Evolutionary conservation across 2,329 filamentous ascomycete genomes (phyloP).

Genomic region (Thermoascus crustaceus): DNA sequence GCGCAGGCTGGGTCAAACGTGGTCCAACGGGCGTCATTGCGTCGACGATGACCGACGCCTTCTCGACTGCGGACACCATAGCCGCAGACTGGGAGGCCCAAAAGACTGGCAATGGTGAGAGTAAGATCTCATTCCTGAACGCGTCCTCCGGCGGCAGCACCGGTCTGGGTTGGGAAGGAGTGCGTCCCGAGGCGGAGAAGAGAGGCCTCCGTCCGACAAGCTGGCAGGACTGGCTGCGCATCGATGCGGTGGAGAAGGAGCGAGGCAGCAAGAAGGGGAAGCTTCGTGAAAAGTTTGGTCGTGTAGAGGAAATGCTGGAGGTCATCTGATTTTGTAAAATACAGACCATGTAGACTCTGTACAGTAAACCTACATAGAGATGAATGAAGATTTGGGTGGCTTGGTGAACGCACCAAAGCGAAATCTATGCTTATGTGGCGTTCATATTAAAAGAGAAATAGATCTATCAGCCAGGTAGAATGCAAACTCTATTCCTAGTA

Average conservation of each 20-base stretch:
- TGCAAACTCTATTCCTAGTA: too few relatives aligned
- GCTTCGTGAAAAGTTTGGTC: conserved; percentile 60
- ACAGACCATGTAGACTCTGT: too few relatives aligned
- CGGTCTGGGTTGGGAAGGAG: conserved; percentile 65
- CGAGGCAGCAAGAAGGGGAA: conserved; percentile 63
- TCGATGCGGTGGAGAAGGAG: conserved; percentile 68
- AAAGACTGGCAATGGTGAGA: conserved; percentile 6
- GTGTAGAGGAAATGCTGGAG: conserved; percentile 51
- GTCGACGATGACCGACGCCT: conserved; percentile 91
- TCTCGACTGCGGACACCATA: conserved; percentile 77
- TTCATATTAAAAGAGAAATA: too few relatives aligned
- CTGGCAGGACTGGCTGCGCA: conserved; percentile 81
- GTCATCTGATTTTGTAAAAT: conserved; percentile 26
- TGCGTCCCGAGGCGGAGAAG: conserved; percentile 52
- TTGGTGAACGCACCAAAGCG: too few relatives aligned
- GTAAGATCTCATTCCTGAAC: conserved; percentile 39
- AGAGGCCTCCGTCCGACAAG: conserved; percentile 56
- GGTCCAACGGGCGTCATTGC: conserved; percentile 95
- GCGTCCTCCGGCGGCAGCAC: conserved; percentile 28
- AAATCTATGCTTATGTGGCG: too few relatives aligned
- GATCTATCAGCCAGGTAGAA: too few relatives aligned
- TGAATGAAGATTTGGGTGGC: too few relatives aligned
- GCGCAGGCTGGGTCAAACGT: conserved; percentile 91
- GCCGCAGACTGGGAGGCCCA: conserved; percentile 60
- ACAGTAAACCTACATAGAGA: too few relatives aligned